Percentiles rank a stretch among this genome's conserved stretches.
Conservation (phyloP, 179 eudicot species). For the Spergularia azorica region DNA sequence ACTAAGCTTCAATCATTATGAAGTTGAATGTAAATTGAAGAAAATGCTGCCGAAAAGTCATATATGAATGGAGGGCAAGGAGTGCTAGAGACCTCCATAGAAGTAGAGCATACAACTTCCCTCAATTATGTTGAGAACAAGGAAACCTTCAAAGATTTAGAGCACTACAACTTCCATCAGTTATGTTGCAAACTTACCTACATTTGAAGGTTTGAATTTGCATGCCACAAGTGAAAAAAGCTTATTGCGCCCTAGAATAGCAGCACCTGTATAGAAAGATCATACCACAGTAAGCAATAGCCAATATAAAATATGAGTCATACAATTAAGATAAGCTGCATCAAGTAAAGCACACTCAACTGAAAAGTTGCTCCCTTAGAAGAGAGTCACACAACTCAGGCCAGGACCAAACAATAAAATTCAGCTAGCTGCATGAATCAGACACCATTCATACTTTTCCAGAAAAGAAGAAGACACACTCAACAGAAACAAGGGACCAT, state of each 20-base stretch:
- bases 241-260: conserved; percentile 40
- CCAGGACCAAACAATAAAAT: neutral
- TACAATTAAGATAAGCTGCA: neutral
- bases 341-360: neutral
- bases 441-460: neutral
- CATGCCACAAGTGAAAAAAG: conserved; percentile 44
- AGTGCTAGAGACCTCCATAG: no score
- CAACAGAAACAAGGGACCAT: no score
- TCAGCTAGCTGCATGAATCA: neutral
- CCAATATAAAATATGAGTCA: neutral
- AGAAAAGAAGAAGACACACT: neutral
- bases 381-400: neutral
- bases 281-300: conserved; percentile 15
- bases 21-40: neutral
- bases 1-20: neutral
- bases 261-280: conserved; percentile 32
- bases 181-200: conserved; percentile 37
- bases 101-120: no score
- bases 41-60: neutral
- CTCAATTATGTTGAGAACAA: no score
- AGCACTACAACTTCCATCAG: neutral
- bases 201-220: conserved; percentile 41
- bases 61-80: no score
- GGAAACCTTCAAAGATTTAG: no score
- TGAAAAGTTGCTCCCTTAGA: neutral